Conservation (phyloP, 2,329 filamentous ascomycete genomes). For the Ustulina deusta region DNA sequence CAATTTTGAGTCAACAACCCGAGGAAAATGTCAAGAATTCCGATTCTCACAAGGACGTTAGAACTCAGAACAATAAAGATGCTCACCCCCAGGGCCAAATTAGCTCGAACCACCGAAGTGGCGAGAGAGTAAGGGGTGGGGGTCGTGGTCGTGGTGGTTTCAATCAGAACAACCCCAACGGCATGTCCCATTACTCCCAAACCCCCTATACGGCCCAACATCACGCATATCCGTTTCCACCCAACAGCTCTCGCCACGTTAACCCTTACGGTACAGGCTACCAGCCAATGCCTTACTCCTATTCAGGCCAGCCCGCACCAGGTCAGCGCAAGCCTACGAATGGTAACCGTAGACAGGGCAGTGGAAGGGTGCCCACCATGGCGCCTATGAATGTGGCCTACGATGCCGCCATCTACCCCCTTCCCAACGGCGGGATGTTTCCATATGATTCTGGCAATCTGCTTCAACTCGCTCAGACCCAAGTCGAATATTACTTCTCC, state of each 20-base stretch:
- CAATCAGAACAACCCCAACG: slow-evolving; percentile 43
- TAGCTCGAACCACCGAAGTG: slow-evolving; percentile 50
- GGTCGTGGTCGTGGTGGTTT: slow-evolving; percentile 59
- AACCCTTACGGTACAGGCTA: slow-evolving; percentile 41
- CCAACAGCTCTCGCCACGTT: slow-evolving; percentile 36
- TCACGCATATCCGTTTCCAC: slow-evolving; percentile 40
- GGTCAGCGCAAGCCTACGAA: slow-evolving; percentile 44
- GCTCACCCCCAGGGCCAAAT: slow-evolving; percentile 42
- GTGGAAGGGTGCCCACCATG: slow-evolving; percentile 47
- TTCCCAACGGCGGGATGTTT: slow-evolving; percentile 61
- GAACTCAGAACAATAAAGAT: slow-evolving; percentile 41
- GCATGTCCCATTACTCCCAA: slow-evolving; percentile 46
- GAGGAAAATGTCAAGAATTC: slow-evolving; percentile 42
- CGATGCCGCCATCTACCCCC: slow-evolving; percentile 66
- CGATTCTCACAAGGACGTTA: slow-evolving; percentile 42
- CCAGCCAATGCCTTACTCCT: slow-evolving; percentile 44
- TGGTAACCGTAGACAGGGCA: slow-evolving; percentile 42
- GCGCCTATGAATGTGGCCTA: slow-evolving; percentile 67
- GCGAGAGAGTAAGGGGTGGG: slow-evolving; percentile 58
- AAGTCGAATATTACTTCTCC: slow-evolving; percentile 95
- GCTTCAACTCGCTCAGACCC: slow-evolving; percentile 55
- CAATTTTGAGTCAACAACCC: slow-evolving; percentile 35
- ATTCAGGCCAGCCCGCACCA: slow-evolving; percentile 43
- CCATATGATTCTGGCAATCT: slow-evolving; percentile 61
- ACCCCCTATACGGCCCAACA: slow-evolving; percentile 39